Percentiles rank a stretch among this genome's conserved stretches.
These are phyloP conservation scores for Stellera chamaejasme DNA, from an alignment of 345 rosid species.

Conservation along the genomic window DNA sequence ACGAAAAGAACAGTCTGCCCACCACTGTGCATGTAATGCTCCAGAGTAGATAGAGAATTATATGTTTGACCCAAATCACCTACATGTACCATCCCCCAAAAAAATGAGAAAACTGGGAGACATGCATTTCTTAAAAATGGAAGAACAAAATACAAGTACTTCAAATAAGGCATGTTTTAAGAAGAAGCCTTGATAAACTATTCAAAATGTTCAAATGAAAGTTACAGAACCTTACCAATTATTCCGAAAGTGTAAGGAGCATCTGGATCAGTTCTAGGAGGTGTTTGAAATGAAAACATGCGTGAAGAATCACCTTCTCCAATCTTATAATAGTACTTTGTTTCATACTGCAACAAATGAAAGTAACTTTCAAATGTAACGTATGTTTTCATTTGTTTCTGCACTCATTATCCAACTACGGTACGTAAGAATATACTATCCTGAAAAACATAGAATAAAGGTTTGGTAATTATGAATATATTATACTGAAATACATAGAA, in stretches of 20 bases:
- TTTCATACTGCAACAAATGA: slow-evolving; percentile 40
- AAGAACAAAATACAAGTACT: neutral
- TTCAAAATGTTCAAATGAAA: no score
- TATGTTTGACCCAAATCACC: slow-evolving; percentile 97
- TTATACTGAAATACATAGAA: slow-evolving; percentile 11
- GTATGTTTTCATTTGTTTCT: no score
- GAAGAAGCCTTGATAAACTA: neutral
- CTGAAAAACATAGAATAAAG: slow-evolving; percentile 11
- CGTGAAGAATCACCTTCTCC: slow-evolving; percentile 62
- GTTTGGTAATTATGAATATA: no score
- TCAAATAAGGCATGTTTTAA: neutral
- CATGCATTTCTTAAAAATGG: neutral
- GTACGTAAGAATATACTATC: no score
- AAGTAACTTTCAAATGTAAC: no score
- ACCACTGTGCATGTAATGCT: slow-evolving; percentile 82
- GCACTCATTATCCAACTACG: no score
- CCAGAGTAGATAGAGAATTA: slow-evolving; percentile 84
- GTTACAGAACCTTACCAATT: slow-evolving; percentile 38
- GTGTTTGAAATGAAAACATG: slow-evolving; percentile 85
- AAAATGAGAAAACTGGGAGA: slow-evolving; percentile 7
- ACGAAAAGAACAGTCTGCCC: slow-evolving; percentile 76
- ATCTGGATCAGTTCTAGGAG: slow-evolving; percentile 72
- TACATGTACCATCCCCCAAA: slow-evolving; percentile 13
- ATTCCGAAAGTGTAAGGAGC: slow-evolving; percentile 84
- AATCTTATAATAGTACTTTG: slow-evolving; percentile 81